A percentile compares a stretch with the other conserved stretches of the same genome.
Conservation (phyloP, 768 basidiomycete genomes). For the Naganishia vaughanmartiniae region DNA sequence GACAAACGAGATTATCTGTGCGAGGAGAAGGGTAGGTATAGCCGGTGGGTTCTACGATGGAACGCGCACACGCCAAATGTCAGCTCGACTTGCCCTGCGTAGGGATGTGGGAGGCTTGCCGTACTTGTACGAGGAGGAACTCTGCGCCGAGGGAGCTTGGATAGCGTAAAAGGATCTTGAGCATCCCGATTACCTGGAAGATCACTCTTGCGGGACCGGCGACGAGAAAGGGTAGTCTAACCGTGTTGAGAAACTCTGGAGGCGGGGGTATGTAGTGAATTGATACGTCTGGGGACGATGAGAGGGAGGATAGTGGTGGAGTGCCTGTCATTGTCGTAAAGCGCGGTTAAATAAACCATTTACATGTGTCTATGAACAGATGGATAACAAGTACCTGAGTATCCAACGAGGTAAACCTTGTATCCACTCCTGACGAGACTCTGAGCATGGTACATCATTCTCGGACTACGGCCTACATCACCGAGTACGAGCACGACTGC, state of each 20-base stretch:
- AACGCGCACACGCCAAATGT: too few relatives aligned
- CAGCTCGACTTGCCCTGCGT: neutral
- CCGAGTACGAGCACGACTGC: constrained; percentile 90
- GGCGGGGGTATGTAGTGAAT: constrained; percentile 68
- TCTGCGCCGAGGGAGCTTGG: constrained; percentile 63
- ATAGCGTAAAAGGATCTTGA: constrained; percentile 65
- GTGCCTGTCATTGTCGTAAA: constrained; percentile 60
- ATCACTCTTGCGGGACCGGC: constrained; percentile 74
- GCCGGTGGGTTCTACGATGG: constrained; percentile 89
- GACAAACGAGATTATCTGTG: constrained; percentile 67
- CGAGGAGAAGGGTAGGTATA: constrained; percentile 85
- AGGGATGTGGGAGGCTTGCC: constrained; percentile 38
- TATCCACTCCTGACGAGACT: constrained; percentile 80
- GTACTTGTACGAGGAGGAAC: constrained; percentile 78
- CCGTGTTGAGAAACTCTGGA: constrained; percentile 61
- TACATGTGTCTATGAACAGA: neutral
- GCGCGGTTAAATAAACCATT: constrained; percentile 35
- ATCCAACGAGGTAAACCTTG: constrained; percentile 77
- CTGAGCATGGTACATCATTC: constrained; percentile 98
- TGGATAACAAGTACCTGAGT: constrained; percentile 60
- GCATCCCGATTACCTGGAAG: constrained; percentile 65
- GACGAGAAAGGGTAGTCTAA: constrained; percentile 62
- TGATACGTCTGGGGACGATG: constrained; percentile 64
- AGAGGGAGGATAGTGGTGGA: constrained; percentile 69
- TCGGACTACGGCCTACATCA: constrained; percentile 89